Base-by-base conservation (phyloP, 2,329 filamentous ascomycete genomes). In the Diaporthe capsici region DNA sequence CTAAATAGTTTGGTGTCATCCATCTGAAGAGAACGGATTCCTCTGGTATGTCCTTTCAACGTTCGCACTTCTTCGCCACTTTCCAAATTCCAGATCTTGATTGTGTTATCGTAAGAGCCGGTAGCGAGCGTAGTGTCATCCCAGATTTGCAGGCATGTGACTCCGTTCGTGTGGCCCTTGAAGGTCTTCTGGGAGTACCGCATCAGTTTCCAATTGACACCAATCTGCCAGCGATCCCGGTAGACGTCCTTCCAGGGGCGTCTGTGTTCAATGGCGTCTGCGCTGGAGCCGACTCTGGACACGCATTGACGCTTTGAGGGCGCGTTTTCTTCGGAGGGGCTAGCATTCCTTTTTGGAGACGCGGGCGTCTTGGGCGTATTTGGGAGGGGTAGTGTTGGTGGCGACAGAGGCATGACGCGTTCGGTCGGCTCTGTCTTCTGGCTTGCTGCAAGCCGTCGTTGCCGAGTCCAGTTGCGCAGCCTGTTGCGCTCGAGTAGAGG, bases 211-310 rank as follows among this genome's bases (percentile, higher is more conserved):
- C 97, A 99, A 83, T 98, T 98, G 76, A 93, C 97, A 71, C 97
- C 96, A 65, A 99, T 95, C 83, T 96, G 97, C 72, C 74, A 77
- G 15, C 83, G 92, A 83, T 98, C 96, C 78, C 95, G 94, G 86
- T 99, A 99, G 1, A 99, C 95, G 77, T 98, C 95, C 84, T 99
- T 99, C 97, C 97, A 99, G 0, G 94, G 95, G 42, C 95, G 86
- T 86, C 71, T 76, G 55, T 79, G 68, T 17, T 71, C 63, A 51
- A 63, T 2, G 42, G 74, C 37, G 58, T 42, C 75, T 74, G 68
- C 44, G 68, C 77, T 57, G 61, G 78, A 76, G 25, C 73, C 73
- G 37, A 77, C 76, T 31, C 79, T 76, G n/a, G 79, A 79, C 37
- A 82, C 68, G 55, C 85, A 83, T 22, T 79, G 82, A 17, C 85